Evolutionary conservation across 371 early-diverging fungal genomes (phyloP).

Genomic region (Phascolomyces articulosus): DNA sequence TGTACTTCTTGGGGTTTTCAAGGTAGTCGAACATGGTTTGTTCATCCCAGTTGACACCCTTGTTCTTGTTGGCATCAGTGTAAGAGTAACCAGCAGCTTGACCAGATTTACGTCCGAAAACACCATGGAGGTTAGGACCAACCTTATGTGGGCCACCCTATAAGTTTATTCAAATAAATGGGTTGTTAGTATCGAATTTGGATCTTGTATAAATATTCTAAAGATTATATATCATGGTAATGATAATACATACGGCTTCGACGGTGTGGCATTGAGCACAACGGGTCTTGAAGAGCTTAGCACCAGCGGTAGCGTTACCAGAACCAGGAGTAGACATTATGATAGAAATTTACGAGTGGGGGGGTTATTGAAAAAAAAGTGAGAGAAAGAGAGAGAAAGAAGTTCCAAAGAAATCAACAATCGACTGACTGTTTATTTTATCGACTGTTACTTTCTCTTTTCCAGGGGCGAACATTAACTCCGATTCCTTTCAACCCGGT

Average conservation of each 20-base stretch:
- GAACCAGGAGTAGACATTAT: constrained; percentile 31
- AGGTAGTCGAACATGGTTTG: constrained; percentile 87
- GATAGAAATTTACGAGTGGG: constrained; percentile 20
- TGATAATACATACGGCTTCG: constrained; percentile 73
- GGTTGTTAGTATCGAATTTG: background rate
- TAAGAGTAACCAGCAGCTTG: constrained; percentile 87
- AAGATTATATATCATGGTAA: background rate
- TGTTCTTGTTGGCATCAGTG: constrained; percentile 93
- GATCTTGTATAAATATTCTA: background rate
- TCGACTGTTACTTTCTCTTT: no score
- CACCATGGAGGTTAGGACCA: constrained; percentile 95
- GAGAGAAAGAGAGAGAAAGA: constrained; percentile 6
- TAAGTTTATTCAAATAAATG: background rate
- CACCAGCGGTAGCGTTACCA: constrained; percentile 75
- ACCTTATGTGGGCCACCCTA: constrained; percentile 91
- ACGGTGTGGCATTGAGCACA: constrained; percentile 98
- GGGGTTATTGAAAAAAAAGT: constrained; percentile 22
- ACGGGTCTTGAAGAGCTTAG: constrained; percentile 99
- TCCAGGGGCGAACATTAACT: no score
- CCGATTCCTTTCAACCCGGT: no score
- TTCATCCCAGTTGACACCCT: constrained; percentile 87
- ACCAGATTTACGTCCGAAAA: constrained; percentile 92
- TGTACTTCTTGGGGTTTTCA: constrained; percentile 98
- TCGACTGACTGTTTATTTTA: constrained; percentile 3
- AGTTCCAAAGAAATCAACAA: constrained; percentile 1